Evolutionary conservation across 495 filamentous ascomycete genomes (phyloP).

Genomic region (Hyaloscypha bicolor): DNA sequence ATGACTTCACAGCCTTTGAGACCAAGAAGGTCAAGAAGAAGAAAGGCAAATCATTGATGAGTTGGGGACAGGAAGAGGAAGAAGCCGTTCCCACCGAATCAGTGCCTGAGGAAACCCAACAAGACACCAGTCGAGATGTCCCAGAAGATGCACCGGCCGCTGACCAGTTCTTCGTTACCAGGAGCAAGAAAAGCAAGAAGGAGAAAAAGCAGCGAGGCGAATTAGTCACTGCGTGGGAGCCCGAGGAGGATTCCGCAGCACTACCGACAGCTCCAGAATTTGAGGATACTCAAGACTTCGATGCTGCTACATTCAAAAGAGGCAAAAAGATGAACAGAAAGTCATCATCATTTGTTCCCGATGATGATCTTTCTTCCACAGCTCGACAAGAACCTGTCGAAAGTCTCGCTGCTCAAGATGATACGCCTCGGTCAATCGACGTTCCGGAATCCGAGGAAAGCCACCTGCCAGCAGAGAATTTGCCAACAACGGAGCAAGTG

Average conservation of each 20-base stretch:
- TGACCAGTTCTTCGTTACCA: conserved; percentile 17
- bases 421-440: not conserved
- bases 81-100: not conserved
- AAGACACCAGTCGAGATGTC: not conserved
- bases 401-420: not conserved
- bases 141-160: conserved; percentile 3
- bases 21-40: conserved; percentile 42
- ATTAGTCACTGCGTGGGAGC: conserved; percentile 13
- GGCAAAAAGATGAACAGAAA: conserved; percentile 48
- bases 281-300: conserved; percentile 4
- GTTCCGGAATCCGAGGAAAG: not conserved
- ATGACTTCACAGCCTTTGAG: conserved; percentile 18
- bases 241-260: conserved; percentile 6
- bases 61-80: conserved; percentile 17
- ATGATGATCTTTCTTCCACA: conserved; percentile 2
- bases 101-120: not conserved
- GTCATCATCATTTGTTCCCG: conserved; percentile 19
- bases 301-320: conserved; percentile 44
- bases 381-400: not conserved
- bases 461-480: not conserved
- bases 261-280: not conserved
- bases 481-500: not conserved
- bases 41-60: conserved; percentile 26
- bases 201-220: conserved; percentile 42
- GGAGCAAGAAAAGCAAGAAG: conserved; percentile 32